Conservation (phyloP, 345 rosid genomes). For the Corchorus olitorius region DNA sequence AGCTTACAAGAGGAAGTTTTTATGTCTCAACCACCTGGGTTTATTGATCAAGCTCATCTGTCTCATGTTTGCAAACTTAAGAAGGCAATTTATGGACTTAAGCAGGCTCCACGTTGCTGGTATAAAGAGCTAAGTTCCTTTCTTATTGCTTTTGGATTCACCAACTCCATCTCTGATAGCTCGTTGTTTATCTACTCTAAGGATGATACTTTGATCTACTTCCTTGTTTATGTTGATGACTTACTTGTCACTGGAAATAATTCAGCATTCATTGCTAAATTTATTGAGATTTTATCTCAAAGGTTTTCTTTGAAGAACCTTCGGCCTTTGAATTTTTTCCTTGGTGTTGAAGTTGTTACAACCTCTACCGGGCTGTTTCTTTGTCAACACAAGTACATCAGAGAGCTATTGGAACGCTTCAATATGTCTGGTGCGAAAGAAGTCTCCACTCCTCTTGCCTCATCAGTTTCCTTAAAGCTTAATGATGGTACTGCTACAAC, state of each 20-base stretch:
- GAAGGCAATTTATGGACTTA: no score
- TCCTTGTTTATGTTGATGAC: constrained; percentile 28
- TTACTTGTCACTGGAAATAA: neutral
- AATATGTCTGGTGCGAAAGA: neutral
- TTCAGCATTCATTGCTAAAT: fast-evolving
- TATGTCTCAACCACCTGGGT: constrained; percentile 2
- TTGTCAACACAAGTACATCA: neutral
- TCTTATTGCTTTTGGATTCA: neutral
- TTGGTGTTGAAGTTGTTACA: neutral
- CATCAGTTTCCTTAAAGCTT: neutral
- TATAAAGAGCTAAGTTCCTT: neutral
- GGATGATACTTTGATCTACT: neutral
- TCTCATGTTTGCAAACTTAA: neutral
- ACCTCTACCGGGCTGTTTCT: neutral
- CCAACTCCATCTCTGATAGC: neutral
- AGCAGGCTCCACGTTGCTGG: neutral
- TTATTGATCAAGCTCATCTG: neutral
- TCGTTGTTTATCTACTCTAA: neutral
- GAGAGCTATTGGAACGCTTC: neutral
- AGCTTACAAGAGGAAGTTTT: neutral
- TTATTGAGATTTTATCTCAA: neutral
- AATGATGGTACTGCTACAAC: neutral
- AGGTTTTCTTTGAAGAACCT: constrained; percentile 16
- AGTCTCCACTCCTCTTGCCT: neutral
- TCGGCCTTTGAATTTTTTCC: neutral